phyloP scores from a whole-genome alignment of 2,329 filamentous ascomycete species.

The Ploettnerulaceae sp. region DNA sequence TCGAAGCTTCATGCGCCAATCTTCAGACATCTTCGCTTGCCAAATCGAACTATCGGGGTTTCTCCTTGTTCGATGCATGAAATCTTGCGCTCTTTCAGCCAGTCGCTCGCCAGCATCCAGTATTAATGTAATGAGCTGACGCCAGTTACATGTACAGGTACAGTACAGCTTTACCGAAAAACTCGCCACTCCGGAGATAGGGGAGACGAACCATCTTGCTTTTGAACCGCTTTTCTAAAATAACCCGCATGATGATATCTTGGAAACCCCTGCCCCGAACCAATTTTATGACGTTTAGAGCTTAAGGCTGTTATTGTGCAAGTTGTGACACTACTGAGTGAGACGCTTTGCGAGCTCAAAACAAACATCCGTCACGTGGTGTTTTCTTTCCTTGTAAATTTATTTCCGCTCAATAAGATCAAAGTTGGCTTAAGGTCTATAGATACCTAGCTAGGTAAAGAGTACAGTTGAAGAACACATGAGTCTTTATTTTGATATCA shows the following conservation, averaged over 20 bases:
- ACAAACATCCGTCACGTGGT: too few species aligned
- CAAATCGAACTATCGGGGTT: neutral
- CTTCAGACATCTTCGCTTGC: constrained; percentile 1
- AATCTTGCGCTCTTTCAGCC: constrained; percentile 13
- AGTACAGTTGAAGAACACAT: too few species aligned
- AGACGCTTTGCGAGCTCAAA: too few species aligned
- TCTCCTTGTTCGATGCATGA: constrained; percentile 14
- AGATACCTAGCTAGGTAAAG: too few species aligned
- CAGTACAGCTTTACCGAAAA: neutral
- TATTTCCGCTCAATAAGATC: too few species aligned
- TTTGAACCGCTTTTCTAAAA: neutral
- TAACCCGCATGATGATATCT: neutral
- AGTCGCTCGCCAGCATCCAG: constrained; percentile 11
- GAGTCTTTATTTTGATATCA: too few species aligned
- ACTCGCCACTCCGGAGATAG: neutral
- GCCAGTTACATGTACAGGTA: too few species aligned
- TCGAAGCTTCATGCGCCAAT: constrained; percentile 7
- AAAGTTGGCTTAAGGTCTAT: too few species aligned
- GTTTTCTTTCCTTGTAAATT: too few species aligned
- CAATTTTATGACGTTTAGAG: neutral
- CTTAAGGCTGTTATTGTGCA: too few species aligned
- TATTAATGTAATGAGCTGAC: too few species aligned
- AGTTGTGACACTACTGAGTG: too few species aligned
- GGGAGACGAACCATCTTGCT: neutral
- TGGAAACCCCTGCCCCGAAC: neutral